These are phyloP conservation scores for Nannochloris sp. DNA, from an alignment of 139 green algal genomes.

Conservation along the genomic window DNA sequence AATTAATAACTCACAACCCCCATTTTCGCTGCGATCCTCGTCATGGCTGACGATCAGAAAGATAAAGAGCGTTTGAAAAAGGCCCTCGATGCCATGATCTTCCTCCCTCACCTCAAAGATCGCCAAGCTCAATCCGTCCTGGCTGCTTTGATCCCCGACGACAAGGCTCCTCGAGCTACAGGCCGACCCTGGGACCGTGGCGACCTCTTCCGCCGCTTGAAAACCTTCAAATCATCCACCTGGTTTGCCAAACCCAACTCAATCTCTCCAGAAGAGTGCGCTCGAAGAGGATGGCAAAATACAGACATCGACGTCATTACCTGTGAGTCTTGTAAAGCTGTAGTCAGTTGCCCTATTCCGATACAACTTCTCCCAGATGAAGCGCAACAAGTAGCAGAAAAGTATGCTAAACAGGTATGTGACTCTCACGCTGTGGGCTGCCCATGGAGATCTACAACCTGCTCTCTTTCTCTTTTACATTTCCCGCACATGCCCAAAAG, in stretches of 20 bases:
- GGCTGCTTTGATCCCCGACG: not conserved
- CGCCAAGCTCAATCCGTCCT: not conserved
- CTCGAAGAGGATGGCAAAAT: constrained; percentile 59
- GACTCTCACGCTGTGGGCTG: constrained; percentile 38
- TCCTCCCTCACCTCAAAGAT: constrained; percentile 22
- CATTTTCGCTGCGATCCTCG: too few relatives aligned
- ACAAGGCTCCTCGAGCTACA: not conserved
- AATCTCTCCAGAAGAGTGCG: constrained; percentile 50
- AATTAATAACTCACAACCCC: too few relatives aligned
- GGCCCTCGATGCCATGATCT: constrained; percentile 33
- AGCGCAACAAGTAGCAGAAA: constrained; percentile 9
- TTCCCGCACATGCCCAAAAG: constrained; percentile 36
- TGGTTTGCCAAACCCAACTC: constrained; percentile 65
- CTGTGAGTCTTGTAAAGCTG: constrained; percentile 54
- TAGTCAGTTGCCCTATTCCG: constrained; percentile 43
- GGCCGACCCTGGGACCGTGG: constrained; percentile 50
- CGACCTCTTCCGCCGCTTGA: constrained; percentile 54
- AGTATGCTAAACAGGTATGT: constrained; percentile 22
- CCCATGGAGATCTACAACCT: constrained; percentile 43
- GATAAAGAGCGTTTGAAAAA: constrained; percentile 17
- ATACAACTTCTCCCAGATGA: constrained; percentile 24
- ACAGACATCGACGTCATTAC: constrained; percentile 38
- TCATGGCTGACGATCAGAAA: not conserved
- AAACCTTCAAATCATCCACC: constrained; percentile 53
- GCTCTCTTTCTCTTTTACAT: constrained; percentile 30